phyloP scores from a whole-genome alignment of 73 alveolate genomes.

The Tetrahymena thermophila region DNA sequence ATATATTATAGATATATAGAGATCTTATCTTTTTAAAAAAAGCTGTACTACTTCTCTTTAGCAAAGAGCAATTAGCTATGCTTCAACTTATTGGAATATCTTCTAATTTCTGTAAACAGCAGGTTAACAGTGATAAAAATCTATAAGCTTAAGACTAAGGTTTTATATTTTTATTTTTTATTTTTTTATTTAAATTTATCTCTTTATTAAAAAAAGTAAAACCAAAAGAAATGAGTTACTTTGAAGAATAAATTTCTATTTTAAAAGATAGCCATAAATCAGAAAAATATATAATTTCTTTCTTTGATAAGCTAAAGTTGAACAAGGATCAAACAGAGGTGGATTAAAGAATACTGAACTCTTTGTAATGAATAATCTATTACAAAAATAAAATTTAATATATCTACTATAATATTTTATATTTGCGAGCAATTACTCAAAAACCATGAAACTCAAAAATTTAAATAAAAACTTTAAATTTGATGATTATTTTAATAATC shows the following conservation, averaged over 20 bases:
- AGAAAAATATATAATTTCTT: background rate
- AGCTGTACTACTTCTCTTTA: background rate
- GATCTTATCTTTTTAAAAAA: background rate
- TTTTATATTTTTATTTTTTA: too few species aligned
- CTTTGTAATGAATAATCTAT: background rate
- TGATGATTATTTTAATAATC: too few species aligned
- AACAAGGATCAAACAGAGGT: background rate
- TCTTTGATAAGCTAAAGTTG: background rate
- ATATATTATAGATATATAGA: background rate
- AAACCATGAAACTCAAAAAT: too few species aligned
- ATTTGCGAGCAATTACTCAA: too few species aligned
- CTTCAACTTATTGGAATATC: background rate
- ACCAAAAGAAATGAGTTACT: background rate
- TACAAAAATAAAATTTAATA: too few species aligned
- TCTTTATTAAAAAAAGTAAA: too few species aligned
- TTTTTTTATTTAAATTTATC: too few species aligned
- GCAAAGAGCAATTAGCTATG: background rate
- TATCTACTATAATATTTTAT: too few species aligned
- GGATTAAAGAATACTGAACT: background rate
- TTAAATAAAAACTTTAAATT: too few species aligned
- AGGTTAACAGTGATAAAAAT: too few species aligned
- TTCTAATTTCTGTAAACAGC: background rate
- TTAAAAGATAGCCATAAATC: too few species aligned
- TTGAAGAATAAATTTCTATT: background rate
- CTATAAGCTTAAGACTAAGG: too few species aligned